Base-by-base conservation (phyloP, 345 rosid species). In the Salix viminalis region DNA sequence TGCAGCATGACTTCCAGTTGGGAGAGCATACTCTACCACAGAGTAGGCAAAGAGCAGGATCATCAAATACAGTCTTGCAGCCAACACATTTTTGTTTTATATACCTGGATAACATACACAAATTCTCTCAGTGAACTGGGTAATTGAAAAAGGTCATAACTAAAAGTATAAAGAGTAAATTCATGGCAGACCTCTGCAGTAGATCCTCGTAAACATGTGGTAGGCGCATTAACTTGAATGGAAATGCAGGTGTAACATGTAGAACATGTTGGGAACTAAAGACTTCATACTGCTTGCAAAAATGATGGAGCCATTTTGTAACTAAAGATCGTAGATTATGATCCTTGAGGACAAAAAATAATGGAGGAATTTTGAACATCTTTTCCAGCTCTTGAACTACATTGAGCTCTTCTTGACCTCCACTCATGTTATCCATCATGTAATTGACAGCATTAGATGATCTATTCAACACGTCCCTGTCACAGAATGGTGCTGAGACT, bases 11-110 rank as follows among this genome's bases (percentile, higher is more conserved):
- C 74, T 87, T 92, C 95, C 92, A 89, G 64, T 67, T 81, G 24
- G 92, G 88, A 60, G 90, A 88, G 90, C 98, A 93, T 80, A 93
- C 75, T 87, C 88, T 93, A 78, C 99, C 98, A 84, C 99, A 93
- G 21, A 96, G 82, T 34, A 96, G 85, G 85, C 99, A 96, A 65
- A 96, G 80, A 15, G 95, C 91, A 58, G 98, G 98, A 56, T 92
- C 98, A 4, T 79, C 87, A 23, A 89, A 64, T 28, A 76, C 75
- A 75, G 74, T 74, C 62, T 81, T 80, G 88, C 99, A 96, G 78
- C 84, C 83, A 46, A 80, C 83, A 78, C 98, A 96, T 74, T 72
- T 77, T 62, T 85, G 91, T 80, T 92, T 96, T 73, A 96, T 87
- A 75, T 84, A 92, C 91, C 99, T 96, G 84, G 82, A 65, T 61